A percentile compares a stretch with the other conserved stretches of the same genome.
Conservation (phyloP, 2,329 filamentous ascomycete species). For the Venturia aucupariae region DNA sequence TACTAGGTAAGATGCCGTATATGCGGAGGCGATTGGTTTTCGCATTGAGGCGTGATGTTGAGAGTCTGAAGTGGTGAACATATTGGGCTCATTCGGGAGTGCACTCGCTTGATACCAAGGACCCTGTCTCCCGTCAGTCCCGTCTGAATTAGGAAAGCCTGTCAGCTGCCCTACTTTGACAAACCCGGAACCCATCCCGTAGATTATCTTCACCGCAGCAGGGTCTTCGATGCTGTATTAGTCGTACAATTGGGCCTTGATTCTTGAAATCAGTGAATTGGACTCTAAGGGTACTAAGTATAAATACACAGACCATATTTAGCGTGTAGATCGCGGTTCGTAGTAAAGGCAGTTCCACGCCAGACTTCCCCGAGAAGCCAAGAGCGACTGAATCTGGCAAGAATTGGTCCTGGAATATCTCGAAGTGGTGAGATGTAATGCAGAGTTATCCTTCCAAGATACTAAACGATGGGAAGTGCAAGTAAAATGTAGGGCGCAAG, state of each 20-base stretch:
- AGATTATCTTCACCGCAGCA: constrained; percentile 33
- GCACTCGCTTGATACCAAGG: constrained; percentile 17
- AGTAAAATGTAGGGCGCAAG: not conserved
- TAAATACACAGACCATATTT: constrained; percentile 21
- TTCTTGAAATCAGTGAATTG: not conserved
- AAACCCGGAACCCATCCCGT: constrained; percentile 33
- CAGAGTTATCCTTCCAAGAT: not conserved
- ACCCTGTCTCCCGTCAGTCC: constrained; percentile 21
- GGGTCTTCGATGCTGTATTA: constrained; percentile 18
- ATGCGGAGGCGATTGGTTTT: constrained; percentile 36
- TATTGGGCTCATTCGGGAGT: constrained; percentile 17
- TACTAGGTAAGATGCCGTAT: constrained; percentile 40
- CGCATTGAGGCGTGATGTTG: constrained; percentile 30
- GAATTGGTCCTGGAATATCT: constrained; percentile 37
- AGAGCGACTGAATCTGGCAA: constrained; percentile 34
- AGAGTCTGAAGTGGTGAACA: constrained; percentile 29
- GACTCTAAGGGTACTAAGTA: not conserved
- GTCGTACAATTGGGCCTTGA: constrained; percentile 22
- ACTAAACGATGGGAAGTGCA: not conserved
- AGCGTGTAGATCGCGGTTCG: constrained; percentile 32
- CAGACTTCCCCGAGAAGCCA: constrained; percentile 35
- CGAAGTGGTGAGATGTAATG: constrained; percentile 26
- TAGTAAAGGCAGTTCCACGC: constrained; percentile 30
- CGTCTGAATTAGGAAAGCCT: not conserved
- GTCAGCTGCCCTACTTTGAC: constrained; percentile 24